These are phyloP conservation scores for Dichotomopilus funicola DNA, from an alignment of 2,329 filamentous ascomycete species.

Conservation along the genomic window DNA sequence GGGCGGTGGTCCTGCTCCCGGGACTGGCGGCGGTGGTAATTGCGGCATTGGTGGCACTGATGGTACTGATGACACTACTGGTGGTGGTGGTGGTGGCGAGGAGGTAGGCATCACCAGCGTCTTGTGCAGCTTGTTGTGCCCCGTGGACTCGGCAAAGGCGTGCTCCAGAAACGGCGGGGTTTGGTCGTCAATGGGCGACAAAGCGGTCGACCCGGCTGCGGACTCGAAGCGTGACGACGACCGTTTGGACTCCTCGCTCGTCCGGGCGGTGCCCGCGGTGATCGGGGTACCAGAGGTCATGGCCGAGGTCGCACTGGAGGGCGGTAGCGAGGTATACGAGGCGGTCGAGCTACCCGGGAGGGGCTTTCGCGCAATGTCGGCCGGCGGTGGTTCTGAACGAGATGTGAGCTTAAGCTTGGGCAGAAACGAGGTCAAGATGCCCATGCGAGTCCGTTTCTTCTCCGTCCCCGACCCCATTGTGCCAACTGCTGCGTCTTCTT, in stretches of 20 bases:
- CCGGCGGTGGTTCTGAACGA: slow-evolving; percentile 13
- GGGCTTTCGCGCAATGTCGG: slow-evolving; percentile 13
- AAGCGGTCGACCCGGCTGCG: background rate
- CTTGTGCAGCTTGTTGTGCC: slow-evolving; percentile 17
- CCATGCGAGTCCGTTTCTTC: slow-evolving; percentile 15
- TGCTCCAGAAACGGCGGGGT: slow-evolving; percentile 10
- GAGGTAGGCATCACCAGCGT: slow-evolving; percentile 10
- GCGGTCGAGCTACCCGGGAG: slow-evolving; percentile 3
- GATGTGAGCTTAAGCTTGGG: slow-evolving; percentile 20
- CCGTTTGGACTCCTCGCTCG: slow-evolving; percentile 11
- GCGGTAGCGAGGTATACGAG: background rate
- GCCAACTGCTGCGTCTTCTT: background rate
- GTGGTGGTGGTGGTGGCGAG: slow-evolving; percentile 7
- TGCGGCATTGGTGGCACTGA: too few species aligned
- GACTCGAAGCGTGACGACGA: slow-evolving; percentile 7
- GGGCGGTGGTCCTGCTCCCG: too few species aligned
- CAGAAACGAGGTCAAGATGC: slow-evolving; percentile 14
- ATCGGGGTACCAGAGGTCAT: background rate
- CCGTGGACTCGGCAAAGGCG: slow-evolving; percentile 3
- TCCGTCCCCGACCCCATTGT: slow-evolving; percentile 6
- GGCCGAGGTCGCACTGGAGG: slow-evolving; percentile 2
- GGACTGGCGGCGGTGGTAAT: too few species aligned
- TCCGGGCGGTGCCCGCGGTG: slow-evolving; percentile 4
- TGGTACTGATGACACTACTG: too few species aligned
- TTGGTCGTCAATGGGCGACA: slow-evolving; percentile 7